phyloP scores from a whole-genome alignment of 2,329 filamentous ascomycete genomes.

The Cylindrodendrum hubeiense region DNA sequence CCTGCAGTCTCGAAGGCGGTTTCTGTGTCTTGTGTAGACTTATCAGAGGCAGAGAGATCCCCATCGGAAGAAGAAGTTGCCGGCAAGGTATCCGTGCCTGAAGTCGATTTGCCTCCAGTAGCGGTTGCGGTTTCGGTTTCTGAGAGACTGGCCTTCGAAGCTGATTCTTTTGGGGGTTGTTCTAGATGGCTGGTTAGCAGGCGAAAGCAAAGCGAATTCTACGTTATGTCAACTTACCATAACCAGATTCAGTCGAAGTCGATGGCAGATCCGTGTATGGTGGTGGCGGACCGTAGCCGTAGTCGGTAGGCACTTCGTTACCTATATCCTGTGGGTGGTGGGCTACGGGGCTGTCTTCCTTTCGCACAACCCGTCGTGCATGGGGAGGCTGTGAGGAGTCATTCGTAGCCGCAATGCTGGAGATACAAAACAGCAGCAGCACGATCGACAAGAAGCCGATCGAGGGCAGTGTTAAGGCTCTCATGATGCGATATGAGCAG shows the following conservation, averaged over 20 bases:
- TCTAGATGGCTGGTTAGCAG: conserved; percentile 29
- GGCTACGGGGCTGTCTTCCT: conserved; percentile 24
- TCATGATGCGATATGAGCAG: conserved; percentile 50
- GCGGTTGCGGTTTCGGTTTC: not conserved
- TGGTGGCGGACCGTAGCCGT: conserved; percentile 38
- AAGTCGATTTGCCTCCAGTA: not conserved
- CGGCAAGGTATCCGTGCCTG: not conserved
- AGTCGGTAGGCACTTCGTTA: conserved; percentile 25
- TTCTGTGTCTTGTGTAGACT: not conserved
- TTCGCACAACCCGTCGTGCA: conserved; percentile 10
- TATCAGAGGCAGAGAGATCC: not conserved
- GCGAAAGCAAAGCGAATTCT: too few species aligned
- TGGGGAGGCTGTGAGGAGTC: conserved; percentile 3
- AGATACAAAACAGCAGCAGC: conserved; percentile 42
- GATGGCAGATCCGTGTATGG: conserved; percentile 34
- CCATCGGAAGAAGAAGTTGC: not conserved
- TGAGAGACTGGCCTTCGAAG: not conserved
- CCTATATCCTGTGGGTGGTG: conserved; percentile 15
- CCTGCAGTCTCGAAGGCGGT: not conserved
- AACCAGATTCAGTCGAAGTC: conserved; percentile 7
- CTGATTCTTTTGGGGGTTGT: conserved; percentile 8
- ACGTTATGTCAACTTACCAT: too few species aligned
- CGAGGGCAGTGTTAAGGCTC: conserved; percentile 45
- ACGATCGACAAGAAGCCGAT: conserved; percentile 47
- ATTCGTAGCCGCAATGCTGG: conserved; percentile 22